A percentile compares a stretch with the other conserved stretches of the same genome.
phyloP scores from a whole-genome alignment of 108 stramenopile genomes.

The Conticribra weissflogii region DNA sequence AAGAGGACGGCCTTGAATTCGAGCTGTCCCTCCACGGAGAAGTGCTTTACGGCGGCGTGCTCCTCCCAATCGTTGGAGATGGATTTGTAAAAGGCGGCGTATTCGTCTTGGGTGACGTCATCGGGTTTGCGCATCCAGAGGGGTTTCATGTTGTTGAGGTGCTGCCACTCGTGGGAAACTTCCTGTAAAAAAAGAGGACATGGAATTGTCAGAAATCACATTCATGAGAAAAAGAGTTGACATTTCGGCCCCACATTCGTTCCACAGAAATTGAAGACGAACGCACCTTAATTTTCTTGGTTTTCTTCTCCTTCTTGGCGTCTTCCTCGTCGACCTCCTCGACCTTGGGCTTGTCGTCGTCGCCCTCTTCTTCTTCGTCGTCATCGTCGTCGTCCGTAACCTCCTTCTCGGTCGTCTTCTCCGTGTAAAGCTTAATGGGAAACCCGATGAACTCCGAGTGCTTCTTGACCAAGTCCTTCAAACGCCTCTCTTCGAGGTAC shows the following conservation, averaged over 20 bases:
- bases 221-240: too few species aligned
- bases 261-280: not conserved
- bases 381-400: conserved; percentile 99
- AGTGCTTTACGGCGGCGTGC: conserved; percentile 99
- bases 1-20: conserved; percentile 99
- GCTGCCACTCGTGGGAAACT: conserved; percentile 99
- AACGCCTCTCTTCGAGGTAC: conserved; percentile 97
- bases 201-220: too few species aligned
- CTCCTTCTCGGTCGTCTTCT: conserved; percentile 99
- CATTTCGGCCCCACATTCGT: too few species aligned
- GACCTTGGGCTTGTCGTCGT: conserved; percentile 91
- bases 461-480: conserved; percentile 99
- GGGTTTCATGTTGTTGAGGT: conserved; percentile 99
- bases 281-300: conserved; percentile 73
- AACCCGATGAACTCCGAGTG: conserved; percentile 99
- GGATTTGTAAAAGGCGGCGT: conserved; percentile 99
- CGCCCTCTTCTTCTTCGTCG: conserved; percentile 95
- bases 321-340: conserved; percentile 98
- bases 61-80: conserved; percentile 99
- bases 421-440: conserved; percentile 99
- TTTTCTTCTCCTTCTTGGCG: conserved; percentile 96
- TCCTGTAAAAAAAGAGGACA: too few species aligned
- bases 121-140: conserved; percentile 99
- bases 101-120: conserved; percentile 99
- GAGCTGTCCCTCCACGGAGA: conserved; percentile 99